Conservation (phyloP, 2,329 filamentous ascomycete genomes). For the Pseudonectria buxi region DNA sequence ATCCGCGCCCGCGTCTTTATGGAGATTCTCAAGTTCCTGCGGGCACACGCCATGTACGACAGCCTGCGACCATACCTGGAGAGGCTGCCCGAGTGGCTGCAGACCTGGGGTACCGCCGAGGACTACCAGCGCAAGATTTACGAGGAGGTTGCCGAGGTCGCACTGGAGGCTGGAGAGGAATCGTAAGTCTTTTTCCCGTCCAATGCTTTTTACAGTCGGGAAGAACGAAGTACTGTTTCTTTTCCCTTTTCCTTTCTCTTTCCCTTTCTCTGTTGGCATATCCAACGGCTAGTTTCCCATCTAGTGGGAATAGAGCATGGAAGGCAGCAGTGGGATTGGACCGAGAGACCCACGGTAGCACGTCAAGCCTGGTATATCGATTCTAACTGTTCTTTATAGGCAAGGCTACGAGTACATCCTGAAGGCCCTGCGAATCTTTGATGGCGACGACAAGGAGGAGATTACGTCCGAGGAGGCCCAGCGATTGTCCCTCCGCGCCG, state of each 20-base stretch:
- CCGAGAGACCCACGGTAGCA: no score
- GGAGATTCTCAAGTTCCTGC: constrained; percentile 79
- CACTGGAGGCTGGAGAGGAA: constrained; percentile 69
- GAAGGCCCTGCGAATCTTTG: constrained; percentile 55
- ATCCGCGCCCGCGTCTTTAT: constrained; percentile 86
- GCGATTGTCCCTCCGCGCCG: constrained; percentile 50
- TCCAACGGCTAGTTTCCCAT: no score
- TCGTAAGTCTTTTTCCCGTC: constrained; percentile 46
- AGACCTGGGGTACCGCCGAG: constrained; percentile 72
- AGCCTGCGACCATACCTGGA: constrained; percentile 76
- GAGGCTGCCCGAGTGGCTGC: constrained; percentile 75
- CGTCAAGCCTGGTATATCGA: constrained; percentile 1
- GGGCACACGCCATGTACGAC: constrained; percentile 69
- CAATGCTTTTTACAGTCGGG: no score
- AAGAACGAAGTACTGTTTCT: no score
- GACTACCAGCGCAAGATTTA: constrained; percentile 82
- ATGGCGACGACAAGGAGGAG: constrained; percentile 48
- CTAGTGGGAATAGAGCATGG: no score
- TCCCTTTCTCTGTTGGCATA: no score
- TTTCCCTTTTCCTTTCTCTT: no score
- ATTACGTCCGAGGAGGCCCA: constrained; percentile 54
- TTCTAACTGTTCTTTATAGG: constrained; percentile 28
- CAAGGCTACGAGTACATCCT: constrained; percentile 62
- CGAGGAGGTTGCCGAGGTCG: constrained; percentile 73
- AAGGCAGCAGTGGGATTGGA: no score